Conservation (phyloP, 805 yeast species). For the Suhomyces sp. region DNA sequence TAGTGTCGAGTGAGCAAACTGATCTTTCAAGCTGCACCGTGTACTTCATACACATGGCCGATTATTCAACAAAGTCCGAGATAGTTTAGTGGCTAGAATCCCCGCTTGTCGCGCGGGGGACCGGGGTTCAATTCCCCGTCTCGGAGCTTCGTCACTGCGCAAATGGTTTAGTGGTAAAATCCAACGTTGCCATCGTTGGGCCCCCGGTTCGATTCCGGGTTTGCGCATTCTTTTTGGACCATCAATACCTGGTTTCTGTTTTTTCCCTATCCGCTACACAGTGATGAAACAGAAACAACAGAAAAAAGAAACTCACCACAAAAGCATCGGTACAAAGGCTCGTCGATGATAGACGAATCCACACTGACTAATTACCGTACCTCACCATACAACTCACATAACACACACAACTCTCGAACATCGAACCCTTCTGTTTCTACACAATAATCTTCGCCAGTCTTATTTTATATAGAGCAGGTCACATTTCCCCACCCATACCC, state of each 20-base stretch:
- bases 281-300: not conserved
- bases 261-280: not conserved
- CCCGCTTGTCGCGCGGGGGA: slow-evolving; percentile 10
- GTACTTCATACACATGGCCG: not conserved
- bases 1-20: not conserved
- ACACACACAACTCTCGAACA: not conserved
- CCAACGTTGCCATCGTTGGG: slow-evolving; percentile 13
- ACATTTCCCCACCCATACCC: not conserved
- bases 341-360: not conserved
- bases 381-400: not conserved
- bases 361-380: not conserved
- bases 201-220: slow-evolving; percentile 14
- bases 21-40: not conserved
- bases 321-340: not conserved
- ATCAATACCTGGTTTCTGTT: not conserved
- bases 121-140: slow-evolving; percentile 11
- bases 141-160: slow-evolving; percentile 6
- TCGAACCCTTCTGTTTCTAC: not conserved
- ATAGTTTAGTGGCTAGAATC: slow-evolving; percentile 11
- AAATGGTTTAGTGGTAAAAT: slow-evolving; percentile 11
- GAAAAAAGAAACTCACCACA: slow-evolving; percentile 1
- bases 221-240: slow-evolving; percentile 8
- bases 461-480: not conserved
- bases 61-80: slow-evolving; percentile 1
- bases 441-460: not conserved